Base-by-base conservation (phyloP, 2,329 filamentous ascomycete genomes). In the Tolypocladium endophyticum region DNA sequence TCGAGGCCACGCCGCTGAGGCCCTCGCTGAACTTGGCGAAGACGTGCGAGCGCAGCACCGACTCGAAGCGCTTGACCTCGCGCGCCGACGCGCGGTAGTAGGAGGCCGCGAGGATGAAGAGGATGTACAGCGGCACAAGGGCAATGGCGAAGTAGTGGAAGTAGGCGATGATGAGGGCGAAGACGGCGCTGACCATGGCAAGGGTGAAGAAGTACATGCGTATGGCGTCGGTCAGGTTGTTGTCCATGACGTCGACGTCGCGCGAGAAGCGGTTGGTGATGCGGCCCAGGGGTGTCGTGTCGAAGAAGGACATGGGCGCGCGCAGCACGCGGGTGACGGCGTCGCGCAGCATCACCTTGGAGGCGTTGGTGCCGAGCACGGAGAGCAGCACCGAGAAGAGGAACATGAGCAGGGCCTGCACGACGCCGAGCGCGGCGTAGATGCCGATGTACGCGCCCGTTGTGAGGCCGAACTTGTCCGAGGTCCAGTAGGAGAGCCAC, bases 211-310 rank as follows among this genome's bases (percentile, higher is more conserved):
- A 87, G 77, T 93, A 97, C 86, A 97, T 96, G 64, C 93, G 86
- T 74, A 97, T 90, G 4, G 90, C 88, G 67, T 97, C 93, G 0
- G 88, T 88, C 52, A 97, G 76, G 60, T 87, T 90, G 72, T 96
- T 96, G 75, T 97, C 94, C 91, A 97, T 95, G 60, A 94, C 90
- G 69, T 97, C 91, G 47, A 97, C 89, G 69, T 99, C 94, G 66
- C 93, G 88, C 38, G 91, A 95, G 75, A 97, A 97, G 20, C 94
- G 89, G 72, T 97, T 97, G 28, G 92, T 96, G 71, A 97, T 97
- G 43, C 93, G 88, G 25, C 94, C 94, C 1, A 97, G 81, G 0
- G 94, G 94, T 0, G 94, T 97, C 0, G 94, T 97, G 68, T 99
- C 94, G 75, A 97, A 97, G 76, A 97, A 97, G 5, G 89, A 88